Evolutionary conservation across 2,329 filamentous ascomycete genomes (phyloP), one percentile per base, ranked within the genome.

Genomic region (Tolypocladium ovalisporum): DNA sequence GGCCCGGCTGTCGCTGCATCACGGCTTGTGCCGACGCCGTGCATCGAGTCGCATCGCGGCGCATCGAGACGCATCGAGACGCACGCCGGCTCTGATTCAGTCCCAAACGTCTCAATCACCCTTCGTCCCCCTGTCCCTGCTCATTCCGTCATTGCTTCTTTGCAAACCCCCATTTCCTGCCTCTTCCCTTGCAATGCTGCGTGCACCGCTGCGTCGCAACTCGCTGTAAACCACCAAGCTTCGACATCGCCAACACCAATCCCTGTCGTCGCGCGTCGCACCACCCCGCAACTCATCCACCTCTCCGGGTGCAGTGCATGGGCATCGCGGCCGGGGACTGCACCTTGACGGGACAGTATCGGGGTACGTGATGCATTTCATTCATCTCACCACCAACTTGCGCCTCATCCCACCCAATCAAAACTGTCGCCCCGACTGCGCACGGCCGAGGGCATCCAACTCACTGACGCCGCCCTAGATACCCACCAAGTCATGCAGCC

Each of bases 401-500:
- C 37, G 19, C 37, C 9, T 34, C 32, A 34, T 34, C 4, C 32
- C 32, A 5, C 32, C 32, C 32, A 34, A 4, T 34, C 32, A 9
- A 34, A 34, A n/a, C n/a, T n/a, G n/a, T n/a, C n/a, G n/a, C n/a
- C n/a, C n/a, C n/a, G n/a, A 34, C 32, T 5, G 32, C 32, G 9
- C 9, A 34, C 4, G 32, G 32, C 32, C 4, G 32, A 34, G 32
- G n/a, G n/a, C 19, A 34, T 51, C 27, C 1, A 12, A 13, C 29
- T 52, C 29, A 22, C 47, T 34, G n/a, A 22, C 47, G 15, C 19
- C 29, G 17, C 32, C 6, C 29, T 13, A 52, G 47, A 29, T 22
- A 13, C 29, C 47, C 47, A 35, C 29, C 61, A 68, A 69, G 67
- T 62, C 61, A 68, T 68, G 65, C 67, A 61, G 55, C 57, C 61